A percentile compares a stretch with the other conserved stretches of the same genome.
Conservation (phyloP, 2,329 filamentous ascomycete genomes). For the Arthrocladium fulminans region DNA sequence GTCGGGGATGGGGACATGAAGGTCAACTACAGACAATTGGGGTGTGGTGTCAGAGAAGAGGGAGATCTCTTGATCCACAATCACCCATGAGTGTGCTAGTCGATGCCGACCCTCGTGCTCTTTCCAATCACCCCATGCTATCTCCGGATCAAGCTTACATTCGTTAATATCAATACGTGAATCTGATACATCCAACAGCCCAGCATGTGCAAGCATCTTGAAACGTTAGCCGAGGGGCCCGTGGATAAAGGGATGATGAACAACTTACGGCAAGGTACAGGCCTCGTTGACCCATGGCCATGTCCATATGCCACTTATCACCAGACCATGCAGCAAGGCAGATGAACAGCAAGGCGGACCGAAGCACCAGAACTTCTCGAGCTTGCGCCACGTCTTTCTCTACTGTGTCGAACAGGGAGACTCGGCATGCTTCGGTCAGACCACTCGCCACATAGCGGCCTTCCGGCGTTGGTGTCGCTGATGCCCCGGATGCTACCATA, state of each 20-base stretch:
- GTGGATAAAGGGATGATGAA: background rate
- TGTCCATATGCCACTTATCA: constrained; percentile 71
- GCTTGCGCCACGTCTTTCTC: constrained; percentile 63
- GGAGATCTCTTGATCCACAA: constrained; percentile 63
- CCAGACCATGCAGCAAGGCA: constrained; percentile 63
- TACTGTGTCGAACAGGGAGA: constrained; percentile 62
- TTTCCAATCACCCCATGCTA: constrained; percentile 57
- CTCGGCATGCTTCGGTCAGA: constrained; percentile 61
- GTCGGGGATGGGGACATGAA: constrained; percentile 56
- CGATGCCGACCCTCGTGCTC: constrained; percentile 55
- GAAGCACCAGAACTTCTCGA: constrained; percentile 54
- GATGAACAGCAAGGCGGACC: constrained; percentile 59
- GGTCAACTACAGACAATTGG: constrained; percentile 56
- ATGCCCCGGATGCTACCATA: constrained; percentile 64
- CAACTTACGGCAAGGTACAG: constrained; percentile 57
- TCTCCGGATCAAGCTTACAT: constrained; percentile 38
- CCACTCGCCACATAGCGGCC: constrained; percentile 58
- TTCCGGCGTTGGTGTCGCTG: constrained; percentile 56
- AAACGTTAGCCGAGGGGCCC: constrained; percentile 8
- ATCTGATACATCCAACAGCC: constrained; percentile 51
- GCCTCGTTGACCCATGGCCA: constrained; percentile 62
- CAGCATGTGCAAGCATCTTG: constrained; percentile 60
- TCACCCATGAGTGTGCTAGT: constrained; percentile 67
- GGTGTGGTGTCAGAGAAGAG: constrained; percentile 57
- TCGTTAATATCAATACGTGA: constrained; percentile 38